Base-by-base conservation (phyloP, 306 rosid species). In the Inga laurina region DNA sequence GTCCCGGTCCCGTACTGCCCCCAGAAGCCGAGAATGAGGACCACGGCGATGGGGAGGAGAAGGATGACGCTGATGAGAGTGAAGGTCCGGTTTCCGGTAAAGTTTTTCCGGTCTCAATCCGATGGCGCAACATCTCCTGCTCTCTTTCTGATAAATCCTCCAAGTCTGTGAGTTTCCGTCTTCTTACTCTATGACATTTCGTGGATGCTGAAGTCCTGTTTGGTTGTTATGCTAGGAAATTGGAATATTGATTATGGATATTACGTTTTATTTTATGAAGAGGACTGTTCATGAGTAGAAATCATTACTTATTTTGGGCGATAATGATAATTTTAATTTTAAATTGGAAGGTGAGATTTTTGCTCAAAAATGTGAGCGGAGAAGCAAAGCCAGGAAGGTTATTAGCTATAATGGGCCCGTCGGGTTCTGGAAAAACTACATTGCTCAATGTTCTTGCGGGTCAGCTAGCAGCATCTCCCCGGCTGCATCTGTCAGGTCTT, bases 401-500 rank as follows among this genome's bases (percentile, higher is more conserved):
- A 39, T 75, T 93, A 65, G 99, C 99, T 45, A 90, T 96, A 51
- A 93, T 96, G 99, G 99, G 99, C 44, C 99, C 99, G 27, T 96
- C 98, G 7, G 99, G 99, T 67, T 93, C 99, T 10, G 99, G 99
- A 81, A 96, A 96, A 90, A 96, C 99, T 78, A 96, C 99, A 19
- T 80, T 96, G 93, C 97, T 96, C 10, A 96, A 93, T 84, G 88
- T 93, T 86, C 94, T 96, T 41, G 94, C 97, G 2, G 97, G 97
- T 86, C 98, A 96, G 90, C 88, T 92, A 49, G 73, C 88, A 32
- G 97, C 98, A 46, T 91, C 97, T 14, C 82, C 91, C 7, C 80
- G 90, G 74, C 79, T 92, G 81, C 91, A 87, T 86, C 85, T 96
- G 85, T 88, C 90, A 13, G 99, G 99, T 19, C 62, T 90, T 52